These are phyloP conservation scores for Halenospora varia DNA, from an alignment of 495 filamentous ascomycete species.

Conservation along the genomic window DNA sequence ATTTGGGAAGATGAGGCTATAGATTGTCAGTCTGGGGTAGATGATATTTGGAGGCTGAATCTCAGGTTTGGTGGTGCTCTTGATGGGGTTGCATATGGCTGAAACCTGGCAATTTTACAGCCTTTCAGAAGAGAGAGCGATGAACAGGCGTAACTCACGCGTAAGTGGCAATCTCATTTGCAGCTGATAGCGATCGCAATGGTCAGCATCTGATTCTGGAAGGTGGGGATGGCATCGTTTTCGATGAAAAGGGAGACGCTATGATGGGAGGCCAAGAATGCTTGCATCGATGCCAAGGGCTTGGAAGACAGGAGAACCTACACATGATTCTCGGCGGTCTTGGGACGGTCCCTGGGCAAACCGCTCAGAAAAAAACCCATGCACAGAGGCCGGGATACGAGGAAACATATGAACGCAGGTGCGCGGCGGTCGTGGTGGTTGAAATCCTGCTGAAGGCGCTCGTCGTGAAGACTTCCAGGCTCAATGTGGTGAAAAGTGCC, in stretches of 20 bases:
- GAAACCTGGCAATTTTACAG: too few relatives aligned
- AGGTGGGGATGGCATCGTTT: background rate
- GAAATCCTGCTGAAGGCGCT: too few relatives aligned
- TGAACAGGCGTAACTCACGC: too few relatives aligned
- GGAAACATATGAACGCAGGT: too few relatives aligned
- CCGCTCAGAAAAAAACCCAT: background rate
- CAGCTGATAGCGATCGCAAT: constrained; percentile 6
- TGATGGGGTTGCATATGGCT: too few relatives aligned
- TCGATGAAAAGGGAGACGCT: background rate
- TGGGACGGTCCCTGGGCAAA: background rate
- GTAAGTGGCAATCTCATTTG: constrained; percentile 21
- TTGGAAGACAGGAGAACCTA: background rate
- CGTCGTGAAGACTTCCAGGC: too few relatives aligned
- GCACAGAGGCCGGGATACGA: too few relatives aligned
- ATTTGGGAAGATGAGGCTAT: constrained; percentile 20
- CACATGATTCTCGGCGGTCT: background rate
- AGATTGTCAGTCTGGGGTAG: constrained; percentile 2
- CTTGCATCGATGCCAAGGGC: background rate
- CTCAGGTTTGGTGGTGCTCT: background rate
- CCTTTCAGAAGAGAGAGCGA: too few relatives aligned
- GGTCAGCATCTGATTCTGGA: constrained; percentile 12
- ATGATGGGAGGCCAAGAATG: background rate
- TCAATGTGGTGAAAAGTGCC: too few relatives aligned
- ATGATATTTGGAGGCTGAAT: background rate
- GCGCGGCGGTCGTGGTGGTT: too few relatives aligned